These are phyloP conservation scores for Hyphodiscus sp. DNA, from an alignment of 2,329 filamentous ascomycete genomes.

Conservation along the genomic window DNA sequence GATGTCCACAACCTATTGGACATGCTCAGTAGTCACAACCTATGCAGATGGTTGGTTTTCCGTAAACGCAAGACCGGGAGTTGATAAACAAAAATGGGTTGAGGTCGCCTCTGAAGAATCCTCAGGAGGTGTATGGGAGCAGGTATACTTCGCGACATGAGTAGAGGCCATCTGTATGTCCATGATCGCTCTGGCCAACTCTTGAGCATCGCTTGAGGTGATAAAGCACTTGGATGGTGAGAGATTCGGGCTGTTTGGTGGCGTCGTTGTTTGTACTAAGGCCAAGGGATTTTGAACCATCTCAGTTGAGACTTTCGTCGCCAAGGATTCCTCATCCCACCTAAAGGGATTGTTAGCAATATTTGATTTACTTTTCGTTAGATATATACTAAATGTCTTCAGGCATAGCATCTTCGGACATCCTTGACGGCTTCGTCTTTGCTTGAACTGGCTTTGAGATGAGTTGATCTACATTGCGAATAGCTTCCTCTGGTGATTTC, in stretches of 20 bases:
- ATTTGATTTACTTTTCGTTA: conserved; percentile 5
- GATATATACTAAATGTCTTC: conserved; percentile 6
- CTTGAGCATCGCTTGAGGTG: neutral
- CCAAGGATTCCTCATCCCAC: conserved; percentile 9
- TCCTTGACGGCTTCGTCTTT: conserved; percentile 4
- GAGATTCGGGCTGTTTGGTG: neutral
- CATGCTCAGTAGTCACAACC: neutral
- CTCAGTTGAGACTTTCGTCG: conserved; percentile 6
- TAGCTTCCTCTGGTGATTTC: conserved; percentile 46
- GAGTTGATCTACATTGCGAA: conserved; percentile 41
- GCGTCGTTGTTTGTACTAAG: neutral
- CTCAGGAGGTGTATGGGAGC: neutral
- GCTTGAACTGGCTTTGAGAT: conserved; percentile 7
- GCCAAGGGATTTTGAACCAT: neutral
- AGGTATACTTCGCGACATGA: neutral
- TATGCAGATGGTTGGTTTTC: neutral
- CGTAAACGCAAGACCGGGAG: neutral
- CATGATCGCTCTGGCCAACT: conserved; percentile 1
- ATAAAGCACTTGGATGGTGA: neutral
- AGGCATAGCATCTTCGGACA: conserved; percentile 6
- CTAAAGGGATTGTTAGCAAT: conserved; percentile 11
- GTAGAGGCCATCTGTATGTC: conserved; percentile 11
- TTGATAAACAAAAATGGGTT: neutral
- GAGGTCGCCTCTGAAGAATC: conserved; percentile 2
- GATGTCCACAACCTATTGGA: neutral